Evolutionary conservation across 2,329 filamentous ascomycete species (phyloP).

Genomic region (Metarhizium rileyi): DNA sequence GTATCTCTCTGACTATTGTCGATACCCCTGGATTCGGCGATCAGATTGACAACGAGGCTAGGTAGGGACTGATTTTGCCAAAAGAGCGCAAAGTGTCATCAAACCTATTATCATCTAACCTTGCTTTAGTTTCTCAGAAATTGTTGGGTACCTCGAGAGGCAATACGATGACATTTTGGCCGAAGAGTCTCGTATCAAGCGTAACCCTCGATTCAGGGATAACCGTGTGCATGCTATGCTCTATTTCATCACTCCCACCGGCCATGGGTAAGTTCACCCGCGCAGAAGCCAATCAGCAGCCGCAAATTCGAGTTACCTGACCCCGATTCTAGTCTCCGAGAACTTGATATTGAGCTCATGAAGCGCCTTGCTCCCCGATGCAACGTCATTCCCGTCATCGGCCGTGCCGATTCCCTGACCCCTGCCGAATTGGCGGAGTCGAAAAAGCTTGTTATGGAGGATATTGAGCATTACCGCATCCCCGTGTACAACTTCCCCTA

Average conservation of each 20-base stretch:
- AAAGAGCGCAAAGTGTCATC: background rate
- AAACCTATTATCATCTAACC: background rate
- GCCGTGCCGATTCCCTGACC: conserved; percentile 94
- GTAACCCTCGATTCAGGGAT: conserved; percentile 98
- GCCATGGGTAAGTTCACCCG: conserved; percentile 64
- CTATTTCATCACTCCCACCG: conserved; percentile 98
- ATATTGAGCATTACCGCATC: conserved; percentile 99
- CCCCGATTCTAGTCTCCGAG: conserved; percentile 60
- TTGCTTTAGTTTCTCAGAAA: conserved; percentile 76
- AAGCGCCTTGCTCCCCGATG: conserved; percentile 95
- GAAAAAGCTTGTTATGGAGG: conserved; percentile 99
- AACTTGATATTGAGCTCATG: conserved; percentile 99
- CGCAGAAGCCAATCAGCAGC: background rate
- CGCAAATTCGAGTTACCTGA: conserved; percentile 1
- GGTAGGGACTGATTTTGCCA: conserved; percentile 41
- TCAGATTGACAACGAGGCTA: conserved; percentile 98
- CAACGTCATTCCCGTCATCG: conserved; percentile 98
- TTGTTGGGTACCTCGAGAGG: conserved; percentile 95
- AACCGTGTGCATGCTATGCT: conserved; percentile 97
- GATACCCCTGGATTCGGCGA: conserved; percentile 98
- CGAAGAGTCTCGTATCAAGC: conserved; percentile 99
- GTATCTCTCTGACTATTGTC: conserved; percentile 95
- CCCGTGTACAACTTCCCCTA: conserved; percentile 99
- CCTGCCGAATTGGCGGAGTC: conserved; percentile 95
- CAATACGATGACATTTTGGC: conserved; percentile 99